Evolutionary conservation across 371 early-diverging fungal genomes (phyloP).

Genomic region (Lichtheimia hyalospora): DNA sequence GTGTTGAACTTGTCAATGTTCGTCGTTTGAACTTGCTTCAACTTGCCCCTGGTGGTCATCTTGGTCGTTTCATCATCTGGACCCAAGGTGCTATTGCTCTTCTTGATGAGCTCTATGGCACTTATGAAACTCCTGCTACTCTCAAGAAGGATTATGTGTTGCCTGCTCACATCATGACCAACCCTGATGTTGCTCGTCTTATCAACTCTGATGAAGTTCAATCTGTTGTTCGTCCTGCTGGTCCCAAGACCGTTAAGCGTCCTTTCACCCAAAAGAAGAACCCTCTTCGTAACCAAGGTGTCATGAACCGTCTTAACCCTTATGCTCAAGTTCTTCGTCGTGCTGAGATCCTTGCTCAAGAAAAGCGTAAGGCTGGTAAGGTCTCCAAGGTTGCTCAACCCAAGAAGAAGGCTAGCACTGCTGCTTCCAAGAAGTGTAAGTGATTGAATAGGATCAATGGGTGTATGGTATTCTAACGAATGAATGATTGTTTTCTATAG

Average conservation of each 20-base stretch:
- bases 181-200: conserved; percentile 95
- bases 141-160: conserved; percentile 95
- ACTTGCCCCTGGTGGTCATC: conserved; percentile 99
- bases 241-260: conserved; percentile 79
- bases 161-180: conserved; percentile 87
- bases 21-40: conserved; percentile 95
- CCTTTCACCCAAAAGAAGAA: conserved; percentile 96
- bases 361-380: conserved; percentile 70
- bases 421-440: conserved; percentile 54
- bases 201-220: conserved; percentile 99
- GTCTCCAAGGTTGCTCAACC: conserved; percentile 57
- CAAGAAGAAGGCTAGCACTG: conserved; percentile 34
- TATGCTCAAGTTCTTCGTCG: conserved; percentile 90
- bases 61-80: conserved; percentile 99
- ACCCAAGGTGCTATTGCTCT: conserved; percentile 95
- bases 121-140: conserved; percentile 76
- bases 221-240: conserved; percentile 89
- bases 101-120: conserved; percentile 95
- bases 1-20: conserved; percentile 96
- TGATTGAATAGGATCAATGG: background rate
- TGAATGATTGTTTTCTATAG: background rate
- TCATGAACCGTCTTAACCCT: conserved; percentile 95
- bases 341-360: conserved; percentile 71
- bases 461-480: background rate
- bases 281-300: conserved; percentile 93